Base-by-base conservation (phyloP, 768 basidiomycete genomes). In the Trametes coccinea region DNA sequence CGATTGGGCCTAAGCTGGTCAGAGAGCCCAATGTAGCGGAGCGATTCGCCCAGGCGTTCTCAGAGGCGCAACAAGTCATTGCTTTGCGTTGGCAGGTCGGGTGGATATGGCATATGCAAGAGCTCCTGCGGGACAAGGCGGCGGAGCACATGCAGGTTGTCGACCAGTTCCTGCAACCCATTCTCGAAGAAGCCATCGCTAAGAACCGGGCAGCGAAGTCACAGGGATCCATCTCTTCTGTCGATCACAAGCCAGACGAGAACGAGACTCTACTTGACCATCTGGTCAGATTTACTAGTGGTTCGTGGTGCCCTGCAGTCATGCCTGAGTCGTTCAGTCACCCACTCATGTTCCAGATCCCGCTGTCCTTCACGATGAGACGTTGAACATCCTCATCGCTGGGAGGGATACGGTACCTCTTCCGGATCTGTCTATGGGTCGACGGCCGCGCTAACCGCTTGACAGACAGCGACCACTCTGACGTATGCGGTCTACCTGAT, bases 251-350 rank as follows among this genome's bases (percentile, higher is more conserved):
- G 7, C 51, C 11, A 2, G 48, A 46, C 0, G 78, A 77, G 2
- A 69, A 71, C 17, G 77, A 73, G 44, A 80, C 80, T 0, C 56
- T 82, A 9, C 61, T 82, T 8, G 80, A 79, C 44, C 70, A 78
- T 64, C 66, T 82, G 30, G 69, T 78, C 6, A 71, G 71, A 17
- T 66, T 67, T 33, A 81, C 80, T 0, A 67, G 69, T 29, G 79
- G 80, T 80, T 1, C 9, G 70, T 52, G 11, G 22, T 22, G 22
- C 22, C 22, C 22, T 22, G 22, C 33, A 1, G 3, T 11, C n/a
- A 5, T 31, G 34, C 4, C 2, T 11, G 3, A 43, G 41, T 16
- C 48, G 13, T 31, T 4, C 30, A 30, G 14, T 17, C 2, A 2
- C 9, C 39, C 34, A 37, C 34, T 37, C 6, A 37, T 11, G 2